A percentile compares a stretch with the other conserved stretches of the same genome.
phyloP scores from a whole-genome alignment of 2,329 filamentous ascomycete species.

The Stagonosporopsis tanaceti region DNA sequence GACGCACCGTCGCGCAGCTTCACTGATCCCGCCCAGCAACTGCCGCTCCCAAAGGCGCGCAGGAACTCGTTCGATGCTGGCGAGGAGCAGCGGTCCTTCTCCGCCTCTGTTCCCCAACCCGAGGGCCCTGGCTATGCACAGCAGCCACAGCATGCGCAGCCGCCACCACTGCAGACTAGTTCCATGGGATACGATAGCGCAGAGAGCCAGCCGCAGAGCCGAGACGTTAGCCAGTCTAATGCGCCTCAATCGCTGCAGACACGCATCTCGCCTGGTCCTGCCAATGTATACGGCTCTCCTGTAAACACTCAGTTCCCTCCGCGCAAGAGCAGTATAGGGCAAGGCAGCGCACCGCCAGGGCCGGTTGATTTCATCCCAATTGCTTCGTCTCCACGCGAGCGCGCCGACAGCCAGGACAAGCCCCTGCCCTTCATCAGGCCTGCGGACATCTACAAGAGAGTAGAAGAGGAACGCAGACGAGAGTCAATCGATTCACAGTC shows the following conservation, averaged over 20 bases:
- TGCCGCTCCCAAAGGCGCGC: slow-evolving; percentile 38
- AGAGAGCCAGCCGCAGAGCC: slow-evolving; percentile 50
- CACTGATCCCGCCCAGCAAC: slow-evolving; percentile 51
- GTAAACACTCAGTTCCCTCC: slow-evolving; percentile 61
- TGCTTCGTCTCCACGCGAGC: slow-evolving; percentile 36
- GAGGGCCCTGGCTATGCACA: slow-evolving; percentile 20
- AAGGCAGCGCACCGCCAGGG: slow-evolving; percentile 38
- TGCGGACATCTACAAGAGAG: slow-evolving; percentile 77
- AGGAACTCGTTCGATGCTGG: slow-evolving; percentile 64
- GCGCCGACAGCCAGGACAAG: slow-evolving; percentile 54
- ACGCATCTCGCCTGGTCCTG: slow-evolving; percentile 51
- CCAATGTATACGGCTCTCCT: slow-evolving; percentile 38
- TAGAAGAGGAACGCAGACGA: slow-evolving; percentile 70
- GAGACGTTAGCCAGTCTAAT: slow-evolving; percentile 63
- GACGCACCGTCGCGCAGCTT: slow-evolving; percentile 47
- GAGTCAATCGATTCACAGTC: slow-evolving; percentile 64
- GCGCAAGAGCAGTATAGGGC: slow-evolving; percentile 68
- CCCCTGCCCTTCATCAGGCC: slow-evolving; percentile 73
- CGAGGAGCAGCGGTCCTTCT: slow-evolving; percentile 62
- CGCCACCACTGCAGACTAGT: slow-evolving; percentile 33
- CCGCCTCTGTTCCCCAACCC: slow-evolving; percentile 39
- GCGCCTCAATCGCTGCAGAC: slow-evolving; percentile 58
- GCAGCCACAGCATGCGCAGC: slow-evolving; percentile 23
- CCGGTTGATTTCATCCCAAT: slow-evolving; percentile 16
- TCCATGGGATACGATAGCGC: slow-evolving; percentile 42